phyloP scores from a whole-genome alignment of 768 basidiomycete genomes.

The Neoboletus brunneissimus region DNA sequence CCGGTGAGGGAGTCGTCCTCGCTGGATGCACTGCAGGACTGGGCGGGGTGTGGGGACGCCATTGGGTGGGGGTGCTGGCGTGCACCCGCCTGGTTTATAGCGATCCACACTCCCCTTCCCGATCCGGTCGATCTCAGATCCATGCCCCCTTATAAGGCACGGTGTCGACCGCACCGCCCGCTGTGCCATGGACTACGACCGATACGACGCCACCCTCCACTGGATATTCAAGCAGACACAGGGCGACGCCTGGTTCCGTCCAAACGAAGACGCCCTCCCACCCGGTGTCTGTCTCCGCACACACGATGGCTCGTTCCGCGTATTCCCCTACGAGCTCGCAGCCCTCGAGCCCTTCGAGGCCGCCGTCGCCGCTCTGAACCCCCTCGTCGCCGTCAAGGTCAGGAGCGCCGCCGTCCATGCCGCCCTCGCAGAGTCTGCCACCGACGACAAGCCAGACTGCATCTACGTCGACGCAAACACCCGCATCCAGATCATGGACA shows the following conservation, averaged over 20 bases:
- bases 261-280: conserved; percentile 45
- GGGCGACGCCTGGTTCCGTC: conserved; percentile 54
- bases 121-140: conserved; percentile 18
- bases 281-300: conserved; percentile 51
- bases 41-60: too few species aligned
- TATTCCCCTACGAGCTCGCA: conserved; percentile 54
- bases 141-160: conserved; percentile 3
- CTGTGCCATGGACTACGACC: conserved; percentile 33
- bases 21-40: conserved; percentile 20
- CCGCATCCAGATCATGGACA: conserved; percentile 81
- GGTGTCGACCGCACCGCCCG: neutral
- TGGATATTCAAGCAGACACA: conserved; percentile 34
- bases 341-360: conserved; percentile 54
- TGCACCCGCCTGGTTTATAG: too few species aligned
- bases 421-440: conserved; percentile 40
- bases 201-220: conserved; percentile 32
- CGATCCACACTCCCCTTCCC: too few species aligned
- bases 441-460: conserved; percentile 34
- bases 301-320: conserved; percentile 46
- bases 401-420: conserved; percentile 51
- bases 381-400: conserved; percentile 54
- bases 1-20: conserved; percentile 27
- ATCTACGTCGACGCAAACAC: conserved; percentile 51
- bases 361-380: conserved; percentile 51
- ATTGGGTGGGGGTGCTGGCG: too few species aligned